Conservation (phyloP, 768 basidiomycete species). For the Xanthoconium stramineum region DNA sequence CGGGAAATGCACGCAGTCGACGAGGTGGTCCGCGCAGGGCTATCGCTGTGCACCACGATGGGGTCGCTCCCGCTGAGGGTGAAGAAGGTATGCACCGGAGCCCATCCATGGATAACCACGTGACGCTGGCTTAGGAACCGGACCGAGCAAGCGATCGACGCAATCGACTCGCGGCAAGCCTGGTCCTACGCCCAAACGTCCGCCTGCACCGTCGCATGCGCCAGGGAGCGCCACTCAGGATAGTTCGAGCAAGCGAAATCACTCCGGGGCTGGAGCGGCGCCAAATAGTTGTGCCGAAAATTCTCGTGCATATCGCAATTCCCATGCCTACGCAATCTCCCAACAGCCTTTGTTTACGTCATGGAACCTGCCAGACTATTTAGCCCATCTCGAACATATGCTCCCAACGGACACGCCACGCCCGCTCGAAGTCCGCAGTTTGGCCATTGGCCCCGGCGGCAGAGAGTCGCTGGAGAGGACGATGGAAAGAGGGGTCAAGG, state of each 20-base stretch:
- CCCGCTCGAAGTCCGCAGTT: conserved; percentile 66
- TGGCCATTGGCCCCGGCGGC: conserved; percentile 39
- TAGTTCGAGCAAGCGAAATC: conserved; percentile 48
- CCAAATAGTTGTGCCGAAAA: conserved; percentile 42
- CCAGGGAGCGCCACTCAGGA: conserved; percentile 39
- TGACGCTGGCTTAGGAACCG: conserved; percentile 36
- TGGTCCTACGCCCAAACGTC: conserved; percentile 30
- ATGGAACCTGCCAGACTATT: conserved; percentile 93
- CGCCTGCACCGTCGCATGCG: conserved; percentile 30
- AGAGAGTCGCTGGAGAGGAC: conserved; percentile 59
- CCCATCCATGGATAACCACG: conserved; percentile 26
- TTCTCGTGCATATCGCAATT: conserved; percentile 70
- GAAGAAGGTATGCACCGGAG: conserved; percentile 57
- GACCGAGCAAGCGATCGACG: conserved; percentile 34
- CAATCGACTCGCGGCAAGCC: conserved; percentile 40
- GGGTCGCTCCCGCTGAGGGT: conserved; percentile 40
- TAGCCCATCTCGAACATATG: conserved; percentile 81
- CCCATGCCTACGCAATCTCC: conserved; percentile 75
- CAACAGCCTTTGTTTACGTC: conserved; percentile 78
- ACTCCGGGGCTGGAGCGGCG: conserved; percentile 34
- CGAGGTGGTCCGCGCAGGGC: conserved; percentile 31
- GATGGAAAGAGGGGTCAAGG: conserved; percentile 76
- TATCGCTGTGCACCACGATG: conserved; percentile 21
- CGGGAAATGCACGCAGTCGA: conserved; percentile 28
- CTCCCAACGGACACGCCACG: conserved; percentile 74